These are phyloP conservation scores for Aspergillus egyptiacus DNA, from an alignment of 495 filamentous ascomycete genomes.

Conservation along the genomic window DNA sequence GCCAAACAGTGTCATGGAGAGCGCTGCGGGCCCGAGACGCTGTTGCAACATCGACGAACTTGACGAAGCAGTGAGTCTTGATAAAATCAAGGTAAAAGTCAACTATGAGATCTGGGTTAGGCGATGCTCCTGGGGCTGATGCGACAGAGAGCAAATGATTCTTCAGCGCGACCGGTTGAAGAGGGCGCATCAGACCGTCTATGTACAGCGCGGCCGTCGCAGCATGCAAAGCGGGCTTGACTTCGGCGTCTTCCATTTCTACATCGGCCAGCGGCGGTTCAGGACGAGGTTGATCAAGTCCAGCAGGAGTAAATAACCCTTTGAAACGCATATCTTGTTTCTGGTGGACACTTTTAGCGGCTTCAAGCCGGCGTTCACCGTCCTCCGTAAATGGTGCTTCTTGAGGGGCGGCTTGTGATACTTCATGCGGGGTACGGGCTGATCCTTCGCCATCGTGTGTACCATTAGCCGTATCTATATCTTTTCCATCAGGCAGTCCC, in stretches of 20 bases:
- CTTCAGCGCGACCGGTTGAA: constrained; percentile 58
- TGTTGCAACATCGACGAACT: constrained; percentile 58
- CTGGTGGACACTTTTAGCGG: constrained; percentile 11
- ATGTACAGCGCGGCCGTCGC: constrained; percentile 88
- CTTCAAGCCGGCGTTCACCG: constrained; percentile 1
- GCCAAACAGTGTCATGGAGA: constrained; percentile 77
- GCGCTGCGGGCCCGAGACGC: constrained; percentile 73
- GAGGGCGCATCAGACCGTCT: constrained; percentile 80
- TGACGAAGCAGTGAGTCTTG: constrained; percentile 78
- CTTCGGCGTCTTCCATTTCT: constrained; percentile 39
- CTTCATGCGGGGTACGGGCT: constrained; percentile 5
- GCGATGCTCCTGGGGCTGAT: constrained; percentile 44
- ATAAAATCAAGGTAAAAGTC: constrained; percentile 78
- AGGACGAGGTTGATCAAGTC: constrained; percentile 16
- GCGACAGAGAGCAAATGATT: constrained; percentile 65
- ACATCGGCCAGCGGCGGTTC: constrained; percentile 23
- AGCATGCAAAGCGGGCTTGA: constrained; percentile 68
- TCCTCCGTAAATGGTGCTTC: not conserved
- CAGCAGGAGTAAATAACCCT: constrained; percentile 41
- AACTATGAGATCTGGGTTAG: constrained; percentile 49
- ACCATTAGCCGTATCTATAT: constrained; percentile 10
- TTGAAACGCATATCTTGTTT: constrained; percentile 50
- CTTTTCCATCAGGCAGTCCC: constrained; percentile 27
- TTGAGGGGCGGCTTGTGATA: not conserved
- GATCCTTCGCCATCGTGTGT: constrained; percentile 5